These are phyloP conservation scores for Dioscorea zingiberensis DNA, from an alignment of 106 monocot genomes.

Conservation along the genomic window DNA sequence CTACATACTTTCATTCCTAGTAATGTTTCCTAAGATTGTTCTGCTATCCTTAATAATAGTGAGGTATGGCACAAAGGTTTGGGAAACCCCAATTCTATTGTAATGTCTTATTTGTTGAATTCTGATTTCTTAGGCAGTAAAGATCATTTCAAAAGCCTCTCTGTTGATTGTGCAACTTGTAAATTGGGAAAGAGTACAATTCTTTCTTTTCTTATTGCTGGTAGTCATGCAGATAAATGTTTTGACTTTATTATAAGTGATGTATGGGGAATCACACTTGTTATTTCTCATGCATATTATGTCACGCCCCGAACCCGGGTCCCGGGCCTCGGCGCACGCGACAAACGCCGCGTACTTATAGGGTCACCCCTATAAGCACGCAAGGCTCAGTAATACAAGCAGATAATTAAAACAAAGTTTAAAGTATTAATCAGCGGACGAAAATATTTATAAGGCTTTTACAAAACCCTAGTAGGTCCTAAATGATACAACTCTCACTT, in stretches of 20 bases:
- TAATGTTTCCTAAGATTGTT: neutral
- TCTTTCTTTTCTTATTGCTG: constrained; percentile 1
- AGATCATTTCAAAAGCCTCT: neutral
- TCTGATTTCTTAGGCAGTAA: neutral
- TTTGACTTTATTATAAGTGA: constrained; percentile 9
- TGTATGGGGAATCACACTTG: too few relatives aligned
- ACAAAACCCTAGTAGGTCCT: too few relatives aligned
- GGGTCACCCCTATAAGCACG: too few relatives aligned
- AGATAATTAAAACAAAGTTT: too few relatives aligned
- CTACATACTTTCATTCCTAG: neutral
- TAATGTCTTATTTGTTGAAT: neutral
- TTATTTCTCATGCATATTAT: too few relatives aligned
- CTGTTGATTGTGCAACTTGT: constrained; percentile 2
- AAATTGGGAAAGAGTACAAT: neutral
- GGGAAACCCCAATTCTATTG: neutral
- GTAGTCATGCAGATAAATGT: neutral
- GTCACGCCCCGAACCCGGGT: too few relatives aligned
- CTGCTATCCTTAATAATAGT: neutral
- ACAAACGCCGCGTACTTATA: too few relatives aligned
- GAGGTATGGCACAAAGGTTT: constrained; percentile 7
- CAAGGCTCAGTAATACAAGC: too few relatives aligned
- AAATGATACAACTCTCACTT: too few relatives aligned
- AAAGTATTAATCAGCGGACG: too few relatives aligned
- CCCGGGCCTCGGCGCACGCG: too few relatives aligned
- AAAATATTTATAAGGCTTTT: too few relatives aligned